Conservation (phyloP, 257 asterid genomes). For the Rauvolfia tetraphylla region DNA sequence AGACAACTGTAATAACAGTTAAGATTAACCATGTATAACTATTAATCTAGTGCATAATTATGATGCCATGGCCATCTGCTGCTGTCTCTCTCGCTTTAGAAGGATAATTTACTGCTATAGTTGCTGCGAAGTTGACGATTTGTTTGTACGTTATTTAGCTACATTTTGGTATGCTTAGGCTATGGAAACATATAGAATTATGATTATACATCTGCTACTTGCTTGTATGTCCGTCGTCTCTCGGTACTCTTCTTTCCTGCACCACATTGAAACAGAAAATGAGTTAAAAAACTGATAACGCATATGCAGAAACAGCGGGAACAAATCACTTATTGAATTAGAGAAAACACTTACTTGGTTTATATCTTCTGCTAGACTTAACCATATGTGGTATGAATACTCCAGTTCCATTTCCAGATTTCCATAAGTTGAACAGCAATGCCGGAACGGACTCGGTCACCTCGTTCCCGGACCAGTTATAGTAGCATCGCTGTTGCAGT, state of each 20-base stretch:
- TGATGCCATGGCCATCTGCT: neutral
- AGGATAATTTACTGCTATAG: neutral
- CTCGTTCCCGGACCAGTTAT: constrained; percentile 49
- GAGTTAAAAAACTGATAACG: neutral
- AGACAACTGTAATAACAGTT: neutral
- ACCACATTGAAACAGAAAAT: neutral
- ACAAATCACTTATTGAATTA: neutral
- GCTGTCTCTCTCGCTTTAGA: too few species aligned
- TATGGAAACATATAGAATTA: neutral
- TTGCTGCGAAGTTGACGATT: neutral
- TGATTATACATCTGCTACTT: constrained; percentile 20
- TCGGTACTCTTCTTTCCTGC: constrained; percentile 52
- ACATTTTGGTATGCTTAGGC: neutral
- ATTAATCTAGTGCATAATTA: neutral
- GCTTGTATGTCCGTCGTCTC: constrained; percentile 32
- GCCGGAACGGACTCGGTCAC: constrained; percentile 36
- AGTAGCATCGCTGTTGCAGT: constrained; percentile 22
- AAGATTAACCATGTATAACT: neutral
- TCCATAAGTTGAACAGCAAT: constrained; percentile 60
- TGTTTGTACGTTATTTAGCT: neutral
- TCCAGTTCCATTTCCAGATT: constrained; percentile 69
- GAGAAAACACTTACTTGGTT: constrained; percentile 40
- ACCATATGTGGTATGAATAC: constrained; percentile 75
- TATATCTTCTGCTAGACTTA: constrained; percentile 38
- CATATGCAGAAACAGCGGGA: neutral